These are phyloP conservation scores for Penicillium oxalicum DNA, from an alignment of 2,329 filamentous ascomycete species.

Conservation along the genomic window DNA sequence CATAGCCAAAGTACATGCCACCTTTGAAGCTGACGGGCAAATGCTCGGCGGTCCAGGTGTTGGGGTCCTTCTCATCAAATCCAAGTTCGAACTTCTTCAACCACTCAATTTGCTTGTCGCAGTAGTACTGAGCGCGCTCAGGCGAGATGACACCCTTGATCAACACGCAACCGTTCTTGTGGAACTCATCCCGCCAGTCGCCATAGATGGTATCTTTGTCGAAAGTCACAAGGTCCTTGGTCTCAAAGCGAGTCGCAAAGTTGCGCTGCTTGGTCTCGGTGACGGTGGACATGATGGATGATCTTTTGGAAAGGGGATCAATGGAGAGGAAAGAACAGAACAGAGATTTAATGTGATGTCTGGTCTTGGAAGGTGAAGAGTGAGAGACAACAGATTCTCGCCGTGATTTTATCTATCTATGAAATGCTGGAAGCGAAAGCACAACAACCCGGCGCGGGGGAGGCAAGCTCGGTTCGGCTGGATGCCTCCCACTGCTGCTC, in stretches of 20 bases:
- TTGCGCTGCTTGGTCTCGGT: slow-evolving; percentile 1
- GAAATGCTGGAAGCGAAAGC: background rate
- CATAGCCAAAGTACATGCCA: slow-evolving; percentile 32
- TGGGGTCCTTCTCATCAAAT: slow-evolving; percentile 31
- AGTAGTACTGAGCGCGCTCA: slow-evolving; percentile 21
- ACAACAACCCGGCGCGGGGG: background rate
- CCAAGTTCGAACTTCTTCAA: slow-evolving; percentile 41
- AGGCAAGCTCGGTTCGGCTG: background rate
- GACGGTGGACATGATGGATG: background rate
- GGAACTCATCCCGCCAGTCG: slow-evolving; percentile 1
- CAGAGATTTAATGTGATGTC: background rate
- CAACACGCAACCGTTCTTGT: slow-evolving; percentile 1
- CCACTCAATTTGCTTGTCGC: slow-evolving; percentile 40
- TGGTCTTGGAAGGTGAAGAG: background rate
- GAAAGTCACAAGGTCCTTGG: slow-evolving; percentile 1
- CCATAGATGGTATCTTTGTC: background rate
- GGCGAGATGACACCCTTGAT: slow-evolving; percentile 1
- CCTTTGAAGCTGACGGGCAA: slow-evolving; percentile 42
- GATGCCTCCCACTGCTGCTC: too few relatives aligned
- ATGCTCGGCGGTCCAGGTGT: slow-evolving; percentile 42
- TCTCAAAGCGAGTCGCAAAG: background rate
- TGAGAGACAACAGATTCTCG: background rate
- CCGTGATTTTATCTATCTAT: background rate
- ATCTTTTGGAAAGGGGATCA: background rate
- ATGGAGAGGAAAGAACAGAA: too few relatives aligned